A percentile compares a stretch with the other conserved stretches of the same genome.
Conservation (phyloP, 2,329 filamentous ascomycete genomes). For the Trichoderma sp. region DNA sequence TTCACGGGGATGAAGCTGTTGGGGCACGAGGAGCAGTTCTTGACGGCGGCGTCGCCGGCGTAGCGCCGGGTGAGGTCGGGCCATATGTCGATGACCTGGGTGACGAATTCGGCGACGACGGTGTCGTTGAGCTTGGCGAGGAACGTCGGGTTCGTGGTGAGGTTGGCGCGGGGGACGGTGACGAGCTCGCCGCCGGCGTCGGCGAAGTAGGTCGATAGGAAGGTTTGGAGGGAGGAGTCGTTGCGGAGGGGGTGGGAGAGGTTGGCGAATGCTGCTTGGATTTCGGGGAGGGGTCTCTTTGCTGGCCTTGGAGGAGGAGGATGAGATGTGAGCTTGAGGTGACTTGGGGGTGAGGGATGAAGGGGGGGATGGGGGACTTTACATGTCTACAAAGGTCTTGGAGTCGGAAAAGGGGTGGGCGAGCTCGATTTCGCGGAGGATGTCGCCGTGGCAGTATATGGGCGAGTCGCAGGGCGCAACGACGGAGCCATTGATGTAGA, state of each 20-base stretch:
- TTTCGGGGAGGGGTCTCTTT: constrained; percentile 59
- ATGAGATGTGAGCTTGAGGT: background rate
- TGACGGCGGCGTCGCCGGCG: constrained; percentile 49
- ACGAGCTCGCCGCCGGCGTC: constrained; percentile 65
- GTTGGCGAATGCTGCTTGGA: constrained; percentile 61
- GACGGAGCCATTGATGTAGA: constrained; percentile 63
- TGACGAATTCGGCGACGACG: constrained; percentile 61
- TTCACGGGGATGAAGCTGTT: constrained; percentile 68
- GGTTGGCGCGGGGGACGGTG: constrained; percentile 52
- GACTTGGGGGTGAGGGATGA: too few relatives aligned
- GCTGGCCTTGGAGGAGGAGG: constrained; percentile 53
- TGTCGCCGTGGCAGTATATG: constrained; percentile 67
- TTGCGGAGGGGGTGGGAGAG: constrained; percentile 64
- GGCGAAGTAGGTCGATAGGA: constrained; percentile 65
- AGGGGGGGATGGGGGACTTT: background rate
- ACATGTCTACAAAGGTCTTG: constrained; percentile 73
- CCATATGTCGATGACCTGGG: constrained; percentile 70
- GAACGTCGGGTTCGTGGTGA: constrained; percentile 61
- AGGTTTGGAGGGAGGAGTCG: constrained; percentile 62
- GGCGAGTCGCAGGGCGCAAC: constrained; percentile 68
- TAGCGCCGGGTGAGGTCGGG: constrained; percentile 66
- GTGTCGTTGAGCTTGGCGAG: constrained; percentile 58
- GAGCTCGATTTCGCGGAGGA: constrained; percentile 64
- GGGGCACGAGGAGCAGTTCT: constrained; percentile 61
- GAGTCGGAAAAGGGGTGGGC: constrained; percentile 66